phyloP scores from a whole-genome alignment of 306 rosid genomes.

The Malus fusca region DNA sequence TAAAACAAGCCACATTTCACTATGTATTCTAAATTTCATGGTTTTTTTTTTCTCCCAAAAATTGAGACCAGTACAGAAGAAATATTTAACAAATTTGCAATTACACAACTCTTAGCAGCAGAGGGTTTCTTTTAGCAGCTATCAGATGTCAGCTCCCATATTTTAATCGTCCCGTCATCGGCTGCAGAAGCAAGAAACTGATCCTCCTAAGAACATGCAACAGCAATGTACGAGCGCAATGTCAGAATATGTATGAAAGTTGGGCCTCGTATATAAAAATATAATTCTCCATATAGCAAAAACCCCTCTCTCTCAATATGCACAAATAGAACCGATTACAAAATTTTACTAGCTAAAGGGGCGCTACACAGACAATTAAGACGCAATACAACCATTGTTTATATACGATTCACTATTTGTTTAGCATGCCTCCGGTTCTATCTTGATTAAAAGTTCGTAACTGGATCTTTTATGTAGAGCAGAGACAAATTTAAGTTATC shows the following conservation, averaged over 20 bases:
- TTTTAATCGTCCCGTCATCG: slow-evolving; percentile 78
- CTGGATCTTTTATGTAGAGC: neutral
- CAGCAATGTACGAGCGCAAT: neutral
- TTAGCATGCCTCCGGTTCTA: too few relatives aligned
- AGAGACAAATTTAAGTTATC: neutral
- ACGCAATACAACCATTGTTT: too few relatives aligned
- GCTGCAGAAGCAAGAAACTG: slow-evolving; percentile 75
- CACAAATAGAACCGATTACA: neutral
- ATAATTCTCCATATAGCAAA: too few relatives aligned
- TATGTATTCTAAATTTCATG: neutral
- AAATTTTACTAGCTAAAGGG: too few relatives aligned
- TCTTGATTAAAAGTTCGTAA: too few relatives aligned
- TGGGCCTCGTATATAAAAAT: neutral
- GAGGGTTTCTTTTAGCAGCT: slow-evolving; percentile 8
- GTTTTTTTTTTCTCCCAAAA: neutral
- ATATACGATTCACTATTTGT: too few relatives aligned
- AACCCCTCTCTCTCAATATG: neutral
- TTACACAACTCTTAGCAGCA: slow-evolving; percentile 18
- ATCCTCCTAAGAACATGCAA: slow-evolving; percentile 43
- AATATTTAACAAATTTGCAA: slow-evolving; percentile 12
- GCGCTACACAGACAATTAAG: too few relatives aligned
- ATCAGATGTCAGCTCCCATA: slow-evolving; percentile 72
- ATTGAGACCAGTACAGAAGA: slow-evolving; percentile 10
- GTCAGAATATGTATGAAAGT: neutral
- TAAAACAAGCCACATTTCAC: slow-evolving; percentile 2